A percentile compares a stretch with the other conserved stretches of the same genome.
These are phyloP conservation scores for Orbilia blumenaviensis DNA, from an alignment of 2,329 filamentous ascomycete species.

Conservation along the genomic window DNA sequence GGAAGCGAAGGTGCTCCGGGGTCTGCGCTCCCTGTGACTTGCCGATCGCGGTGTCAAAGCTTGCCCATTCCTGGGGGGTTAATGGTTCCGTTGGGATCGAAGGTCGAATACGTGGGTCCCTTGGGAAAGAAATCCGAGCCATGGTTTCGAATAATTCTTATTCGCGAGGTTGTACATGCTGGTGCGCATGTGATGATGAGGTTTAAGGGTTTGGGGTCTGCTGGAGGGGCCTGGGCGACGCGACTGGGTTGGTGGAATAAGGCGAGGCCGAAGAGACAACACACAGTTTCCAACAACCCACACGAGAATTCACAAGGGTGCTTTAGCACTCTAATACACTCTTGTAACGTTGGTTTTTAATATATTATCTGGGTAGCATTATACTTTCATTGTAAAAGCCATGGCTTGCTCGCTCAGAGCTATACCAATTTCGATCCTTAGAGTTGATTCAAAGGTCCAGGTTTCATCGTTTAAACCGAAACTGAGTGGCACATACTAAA, in stretches of 20 bases:
- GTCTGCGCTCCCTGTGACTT: neutral
- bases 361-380: too few relatives aligned
- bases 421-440: too few relatives aligned
- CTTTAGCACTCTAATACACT: too few relatives aligned
- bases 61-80: constrained; percentile 35
- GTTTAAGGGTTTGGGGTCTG: neutral
- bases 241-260: constrained; percentile 7
- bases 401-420: too few relatives aligned
- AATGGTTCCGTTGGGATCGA: constrained; percentile 26
- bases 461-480: too few relatives aligned
- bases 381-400: too few relatives aligned
- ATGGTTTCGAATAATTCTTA: neutral
- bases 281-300: neutral
- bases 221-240: too few relatives aligned
- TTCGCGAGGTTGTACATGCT: neutral
- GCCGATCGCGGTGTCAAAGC: constrained; percentile 14
- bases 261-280: neutral
- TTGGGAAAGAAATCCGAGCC: neutral
- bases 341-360: too few relatives aligned
- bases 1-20: constrained; percentile 42
- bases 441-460: too few relatives aligned
- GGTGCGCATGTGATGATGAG: neutral
- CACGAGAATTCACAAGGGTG: neutral
- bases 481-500: too few relatives aligned
- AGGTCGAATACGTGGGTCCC: neutral